phyloP scores from a whole-genome alignment of 176 grass and related monocot species.

The Rhynchospora breviuscula region DNA sequence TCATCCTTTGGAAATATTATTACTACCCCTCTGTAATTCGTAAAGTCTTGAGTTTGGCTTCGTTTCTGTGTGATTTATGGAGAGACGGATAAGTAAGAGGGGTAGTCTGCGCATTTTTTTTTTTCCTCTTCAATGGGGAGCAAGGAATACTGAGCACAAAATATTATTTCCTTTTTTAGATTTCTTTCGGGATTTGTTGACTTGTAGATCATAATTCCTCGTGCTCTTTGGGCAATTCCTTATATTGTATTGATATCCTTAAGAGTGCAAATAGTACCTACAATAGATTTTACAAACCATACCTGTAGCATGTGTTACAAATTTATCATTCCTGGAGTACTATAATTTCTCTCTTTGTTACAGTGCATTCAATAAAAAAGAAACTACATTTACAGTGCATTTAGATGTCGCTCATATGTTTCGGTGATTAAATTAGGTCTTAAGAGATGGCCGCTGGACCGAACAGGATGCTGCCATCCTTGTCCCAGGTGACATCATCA shows the following conservation, averaged over 20 bases:
- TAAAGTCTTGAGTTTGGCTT: background rate
- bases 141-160: background rate
- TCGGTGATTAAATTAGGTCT: slow-evolving; percentile 32
- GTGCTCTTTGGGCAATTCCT: background rate
- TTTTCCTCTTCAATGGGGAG: background rate
- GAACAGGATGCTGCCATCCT: slow-evolving; percentile 69
- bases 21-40: background rate
- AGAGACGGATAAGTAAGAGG: background rate
- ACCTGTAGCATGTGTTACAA: background rate
- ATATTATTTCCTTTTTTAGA: background rate
- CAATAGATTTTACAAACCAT: background rate
- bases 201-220: background rate
- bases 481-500: slow-evolving; percentile 81
- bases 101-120: background rate
- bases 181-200: background rate
- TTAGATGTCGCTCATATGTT: background rate
- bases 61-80: background rate
- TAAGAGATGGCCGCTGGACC: slow-evolving; percentile 62
- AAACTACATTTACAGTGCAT: background rate
- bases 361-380: background rate
- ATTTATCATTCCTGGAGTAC: background rate
- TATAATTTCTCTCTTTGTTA: background rate
- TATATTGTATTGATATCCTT: background rate
- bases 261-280: background rate
- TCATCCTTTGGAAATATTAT: background rate